Base-by-base conservation (phyloP, 495 filamentous ascomycete species). In the Hypomontagnella monticulosa region DNA sequence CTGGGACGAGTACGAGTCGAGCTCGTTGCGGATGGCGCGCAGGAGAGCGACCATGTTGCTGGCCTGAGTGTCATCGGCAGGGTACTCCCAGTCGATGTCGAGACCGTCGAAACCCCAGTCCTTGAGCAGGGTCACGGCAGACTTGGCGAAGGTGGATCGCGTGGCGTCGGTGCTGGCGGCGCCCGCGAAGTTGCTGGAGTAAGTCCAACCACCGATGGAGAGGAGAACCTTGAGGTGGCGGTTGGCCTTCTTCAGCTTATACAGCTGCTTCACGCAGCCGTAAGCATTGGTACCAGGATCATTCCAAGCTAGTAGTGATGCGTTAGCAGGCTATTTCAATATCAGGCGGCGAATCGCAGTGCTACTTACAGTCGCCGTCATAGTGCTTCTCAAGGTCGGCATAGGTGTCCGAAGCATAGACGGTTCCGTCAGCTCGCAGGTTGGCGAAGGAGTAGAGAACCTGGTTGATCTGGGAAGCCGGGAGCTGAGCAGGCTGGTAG, bases 381-480 rank as follows among this genome's bases (percentile, higher is more conserved):
- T 93, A 96, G 76, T 94, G 91, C 73, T 93, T 94, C 43, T 96
- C 83, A 1, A 79, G 73, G 71, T 93, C 90, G 2, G 88, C 81
- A 68, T 79, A 88, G 0, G 71, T 56, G 63, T 89, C 87, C 0
- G 84, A 72, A 70, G 76, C 65, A 76, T 80, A 74, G 79, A 97
- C 93, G 75, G 93, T 88, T 18, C 94, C 94, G 30, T 90, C 89
- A 0, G 88, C 80, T 0, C 83, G 82, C n/a, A 97, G 76, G 72
- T 97, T 94, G 60, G 91, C 92, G 73, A 98, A 98, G 30, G 93
- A 84, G 73, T 97, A 97, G 5, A 97, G 82, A 2, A 97, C 81
- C 72, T 97, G 93, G 4, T 91, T 97, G 58, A 98, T 75, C 60
- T 97, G 84, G 12, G 87, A 82, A 0, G 85, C 91, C 0, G 93